Percentiles rank a stretch among this genome's conserved stretches.
phyloP scores from a whole-genome alignment of 2,329 filamentous ascomycete genomes.

The Botryotinia calthae region DNA sequence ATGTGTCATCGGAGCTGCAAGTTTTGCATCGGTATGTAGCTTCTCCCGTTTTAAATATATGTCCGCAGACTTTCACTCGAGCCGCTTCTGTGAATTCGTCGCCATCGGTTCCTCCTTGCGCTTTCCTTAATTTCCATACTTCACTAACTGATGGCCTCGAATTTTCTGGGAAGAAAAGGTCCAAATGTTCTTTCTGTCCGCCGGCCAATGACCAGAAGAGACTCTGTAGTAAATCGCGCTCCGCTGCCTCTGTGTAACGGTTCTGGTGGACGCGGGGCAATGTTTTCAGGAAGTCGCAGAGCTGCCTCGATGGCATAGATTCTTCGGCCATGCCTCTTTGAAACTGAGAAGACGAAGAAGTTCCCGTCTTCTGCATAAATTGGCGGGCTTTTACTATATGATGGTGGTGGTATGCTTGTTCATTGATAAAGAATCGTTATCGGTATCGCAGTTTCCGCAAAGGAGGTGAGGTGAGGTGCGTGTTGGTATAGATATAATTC shows the following conservation, averaged over 20 bases:
- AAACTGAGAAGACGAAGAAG: background rate
- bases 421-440: slow-evolving; percentile 22
- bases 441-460: slow-evolving; percentile 11
- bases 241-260: slow-evolving; percentile 71
- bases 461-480: background rate
- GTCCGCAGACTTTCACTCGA: slow-evolving; percentile 88
- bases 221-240: slow-evolving; percentile 68
- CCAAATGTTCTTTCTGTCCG: slow-evolving; percentile 69
- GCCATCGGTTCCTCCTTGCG: slow-evolving; percentile 89
- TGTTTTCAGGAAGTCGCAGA: slow-evolving; percentile 77
- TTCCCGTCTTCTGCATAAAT: background rate
- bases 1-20: slow-evolving; percentile 91
- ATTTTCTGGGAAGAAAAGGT: slow-evolving; percentile 78
- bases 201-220: slow-evolving; percentile 87
- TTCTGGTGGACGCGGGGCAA: slow-evolving; percentile 72
- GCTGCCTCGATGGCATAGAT: slow-evolving; percentile 58
- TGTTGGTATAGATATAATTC: background rate
- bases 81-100: slow-evolving; percentile 93
- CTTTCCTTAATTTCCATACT: slow-evolving; percentile 74
- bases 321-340: slow-evolving; percentile 16
- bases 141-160: slow-evolving; percentile 48
- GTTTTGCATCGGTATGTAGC: slow-evolving; percentile 93
- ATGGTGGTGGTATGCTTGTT: background rate
- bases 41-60: slow-evolving; percentile 94
- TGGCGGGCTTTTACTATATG: background rate